These are phyloP conservation scores for Fusarium hostae DNA, from an alignment of 2,329 filamentous ascomycete genomes.

Conservation along the genomic window DNA sequence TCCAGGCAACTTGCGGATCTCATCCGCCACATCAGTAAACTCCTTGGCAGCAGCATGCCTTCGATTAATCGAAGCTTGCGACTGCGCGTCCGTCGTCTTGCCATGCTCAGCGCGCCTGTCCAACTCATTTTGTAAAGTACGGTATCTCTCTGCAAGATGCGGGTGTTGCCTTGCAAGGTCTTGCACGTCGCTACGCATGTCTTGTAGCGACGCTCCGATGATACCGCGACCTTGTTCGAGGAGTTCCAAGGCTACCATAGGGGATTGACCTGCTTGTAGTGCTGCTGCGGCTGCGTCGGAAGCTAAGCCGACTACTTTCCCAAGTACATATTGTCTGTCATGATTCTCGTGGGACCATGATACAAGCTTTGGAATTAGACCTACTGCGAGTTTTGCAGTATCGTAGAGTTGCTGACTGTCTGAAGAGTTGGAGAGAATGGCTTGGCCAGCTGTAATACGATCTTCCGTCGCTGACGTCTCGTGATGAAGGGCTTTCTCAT, in stretches of 20 bases:
- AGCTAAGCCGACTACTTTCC: neutral
- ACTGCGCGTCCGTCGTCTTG: neutral
- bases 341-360: neutral
- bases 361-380: neutral
- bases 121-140: neutral
- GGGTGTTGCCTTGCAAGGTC: neutral
- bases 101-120: neutral
- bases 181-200: neutral
- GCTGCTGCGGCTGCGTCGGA: neutral
- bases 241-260: neutral
- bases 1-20: neutral
- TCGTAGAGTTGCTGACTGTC: neutral
- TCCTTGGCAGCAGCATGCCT: neutral
- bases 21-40: neutral
- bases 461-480: neutral
- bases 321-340: neutral
- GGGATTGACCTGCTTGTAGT: fast-evolving
- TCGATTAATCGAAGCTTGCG: neutral
- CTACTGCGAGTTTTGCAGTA: neutral
- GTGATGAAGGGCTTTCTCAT: neutral
- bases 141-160: neutral
- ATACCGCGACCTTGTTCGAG: neutral
- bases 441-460: neutral
- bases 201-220: neutral
- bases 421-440: neutral